Conservation (phyloP, 805 yeast genomes). For the Zygosaccharomyces bailii region DNA sequence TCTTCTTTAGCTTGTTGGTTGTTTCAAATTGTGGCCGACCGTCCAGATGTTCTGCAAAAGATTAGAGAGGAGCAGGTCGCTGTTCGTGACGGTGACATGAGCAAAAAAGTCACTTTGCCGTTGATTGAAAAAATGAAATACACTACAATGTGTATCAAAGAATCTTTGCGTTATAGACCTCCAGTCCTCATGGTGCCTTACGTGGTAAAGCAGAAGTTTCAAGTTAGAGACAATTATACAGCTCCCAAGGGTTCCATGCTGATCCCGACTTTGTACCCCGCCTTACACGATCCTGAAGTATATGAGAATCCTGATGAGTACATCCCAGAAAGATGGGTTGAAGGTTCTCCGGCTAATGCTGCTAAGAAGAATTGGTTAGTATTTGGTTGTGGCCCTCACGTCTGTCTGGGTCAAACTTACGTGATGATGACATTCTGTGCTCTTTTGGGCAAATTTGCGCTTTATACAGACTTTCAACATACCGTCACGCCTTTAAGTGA, state of each 20-base stretch:
- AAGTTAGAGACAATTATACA: constrained; percentile 75
- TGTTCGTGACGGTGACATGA: constrained; percentile 76
- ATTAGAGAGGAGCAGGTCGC: constrained; percentile 88
- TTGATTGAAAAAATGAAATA: constrained; percentile 83
- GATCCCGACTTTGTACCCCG: constrained; percentile 92
- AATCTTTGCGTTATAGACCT: constrained; percentile 90
- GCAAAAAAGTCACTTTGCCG: constrained; percentile 57
- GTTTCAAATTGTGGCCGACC: constrained; percentile 92
- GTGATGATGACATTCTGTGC: constrained; percentile 88
- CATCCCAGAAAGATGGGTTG: constrained; percentile 93
- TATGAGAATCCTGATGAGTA: constrained; percentile 92
- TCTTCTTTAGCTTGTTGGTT: constrained; percentile 97
- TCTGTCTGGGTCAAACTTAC: constrained; percentile 91
- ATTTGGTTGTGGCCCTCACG: constrained; percentile 96
- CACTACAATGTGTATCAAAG: constrained; percentile 88
- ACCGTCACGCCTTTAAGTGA: constrained; percentile 80
- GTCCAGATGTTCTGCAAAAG: constrained; percentile 84
- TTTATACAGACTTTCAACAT: constrained; percentile 79
- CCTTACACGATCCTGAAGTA: constrained; percentile 95
- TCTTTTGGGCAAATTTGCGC: constrained; percentile 84
- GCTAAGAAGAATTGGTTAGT: constrained; percentile 92
- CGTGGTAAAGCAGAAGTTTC: constrained; percentile 82
- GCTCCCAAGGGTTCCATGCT: constrained; percentile 98
- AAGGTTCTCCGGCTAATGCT: constrained; percentile 69
- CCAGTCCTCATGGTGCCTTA: constrained; percentile 99